These are phyloP conservation scores for Wickerhamiella vanderwaltii DNA, from an alignment of 805 yeast genomes.

Conservation along the genomic window DNA sequence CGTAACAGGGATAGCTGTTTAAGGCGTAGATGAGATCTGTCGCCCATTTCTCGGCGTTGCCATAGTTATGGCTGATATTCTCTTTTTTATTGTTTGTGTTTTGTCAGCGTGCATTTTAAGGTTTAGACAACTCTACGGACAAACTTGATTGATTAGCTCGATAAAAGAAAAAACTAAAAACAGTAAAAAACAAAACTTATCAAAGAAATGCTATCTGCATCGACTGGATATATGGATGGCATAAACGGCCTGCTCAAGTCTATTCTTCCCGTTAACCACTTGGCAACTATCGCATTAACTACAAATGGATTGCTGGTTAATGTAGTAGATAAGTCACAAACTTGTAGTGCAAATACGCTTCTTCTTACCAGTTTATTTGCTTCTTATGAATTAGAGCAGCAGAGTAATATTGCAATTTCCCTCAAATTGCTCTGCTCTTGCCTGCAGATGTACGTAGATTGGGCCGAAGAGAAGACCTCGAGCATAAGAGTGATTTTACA, in stretches of 20 bases:
- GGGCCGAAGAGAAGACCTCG: neutral
- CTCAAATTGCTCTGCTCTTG: neutral
- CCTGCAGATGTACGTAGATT: neutral
- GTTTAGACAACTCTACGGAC: no score
- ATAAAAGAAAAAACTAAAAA: no score
- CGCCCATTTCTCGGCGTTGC: no score
- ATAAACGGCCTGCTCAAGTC: neutral
- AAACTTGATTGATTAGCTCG: no score
- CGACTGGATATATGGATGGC: constrained; percentile 5
- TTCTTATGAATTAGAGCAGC: neutral
- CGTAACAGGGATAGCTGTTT: no score
- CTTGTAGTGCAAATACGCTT: constrained; percentile 9
- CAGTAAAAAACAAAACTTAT: no score
- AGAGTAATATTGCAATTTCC: neutral
- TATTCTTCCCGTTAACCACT: constrained; percentile 2
- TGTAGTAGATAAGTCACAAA: constrained; percentile 7
- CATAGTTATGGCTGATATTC: no score
- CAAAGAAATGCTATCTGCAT: constrained; percentile 11
- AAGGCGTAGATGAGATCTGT: no score
- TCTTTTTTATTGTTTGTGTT: no score
- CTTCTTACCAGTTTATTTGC: constrained; percentile 3
- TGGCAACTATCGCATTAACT: neutral
- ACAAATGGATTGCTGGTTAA: constrained; percentile 2
- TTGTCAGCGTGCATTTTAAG: no score
- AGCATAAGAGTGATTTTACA: neutral